phyloP scores from a whole-genome alignment of 352 stramenopile species.

The Phytophthora capsici region DNA sequence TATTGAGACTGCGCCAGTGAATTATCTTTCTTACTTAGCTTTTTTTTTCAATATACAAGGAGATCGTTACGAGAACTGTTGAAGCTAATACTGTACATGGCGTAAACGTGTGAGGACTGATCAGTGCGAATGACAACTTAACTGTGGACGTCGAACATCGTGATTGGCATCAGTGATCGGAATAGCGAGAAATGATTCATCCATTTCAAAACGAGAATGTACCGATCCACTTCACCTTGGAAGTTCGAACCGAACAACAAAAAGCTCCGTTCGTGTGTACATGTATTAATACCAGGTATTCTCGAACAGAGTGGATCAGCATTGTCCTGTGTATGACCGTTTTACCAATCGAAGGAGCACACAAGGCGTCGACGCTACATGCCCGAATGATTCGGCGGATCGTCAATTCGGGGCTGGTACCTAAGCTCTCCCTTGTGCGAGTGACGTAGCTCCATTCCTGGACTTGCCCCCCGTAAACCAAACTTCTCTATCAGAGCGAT shows the following conservation, averaged over 20 bases:
- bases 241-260: too few relatives aligned
- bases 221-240: too few relatives aligned
- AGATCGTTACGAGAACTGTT: too few relatives aligned
- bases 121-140: background rate
- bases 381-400: background rate
- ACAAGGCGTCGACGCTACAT: conserved; percentile 10
- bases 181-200: too few relatives aligned
- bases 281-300: too few relatives aligned
- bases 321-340: background rate
- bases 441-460: conserved; percentile 4
- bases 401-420: background rate
- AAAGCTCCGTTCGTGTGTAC: too few relatives aligned
- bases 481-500: background rate
- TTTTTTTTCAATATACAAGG: background rate
- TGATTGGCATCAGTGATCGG: background rate
- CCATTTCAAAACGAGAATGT: too few relatives aligned
- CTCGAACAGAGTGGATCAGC: too few relatives aligned
- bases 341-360: conserved; percentile 17
- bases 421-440: too few relatives aligned
- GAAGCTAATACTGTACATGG: too few relatives aligned
- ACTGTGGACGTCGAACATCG: background rate
- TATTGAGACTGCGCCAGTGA: too few relatives aligned
- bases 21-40: background rate
- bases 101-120: too few relatives aligned
- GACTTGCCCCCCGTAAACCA: background rate